These are phyloP conservation scores for Stylonectria norvegica DNA, from an alignment of 2,329 filamentous ascomycete species.

Conservation along the genomic window DNA sequence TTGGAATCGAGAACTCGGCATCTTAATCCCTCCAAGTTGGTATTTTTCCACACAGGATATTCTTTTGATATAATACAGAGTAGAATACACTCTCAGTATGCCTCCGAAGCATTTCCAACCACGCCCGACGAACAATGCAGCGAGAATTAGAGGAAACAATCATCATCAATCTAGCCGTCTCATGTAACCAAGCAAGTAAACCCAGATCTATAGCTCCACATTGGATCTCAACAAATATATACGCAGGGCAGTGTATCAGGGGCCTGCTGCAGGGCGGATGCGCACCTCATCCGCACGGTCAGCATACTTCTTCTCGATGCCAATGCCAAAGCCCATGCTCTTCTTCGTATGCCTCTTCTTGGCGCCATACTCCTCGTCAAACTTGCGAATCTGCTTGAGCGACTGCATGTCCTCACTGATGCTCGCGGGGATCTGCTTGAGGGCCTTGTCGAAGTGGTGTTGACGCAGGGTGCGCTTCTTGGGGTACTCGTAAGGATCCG, in stretches of 20 bases:
- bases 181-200: slow-evolving; percentile 4
- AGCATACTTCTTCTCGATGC: slow-evolving; percentile 32
- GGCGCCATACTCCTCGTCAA: slow-evolving; percentile 93
- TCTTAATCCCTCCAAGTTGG: background rate
- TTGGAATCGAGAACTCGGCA: too few relatives aligned
- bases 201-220: slow-evolving; percentile 1
- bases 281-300: slow-evolving; percentile 44
- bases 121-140: too few relatives aligned
- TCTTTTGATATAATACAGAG: slow-evolving; percentile 16
- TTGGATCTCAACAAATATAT: background rate
- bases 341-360: slow-evolving; percentile 62
- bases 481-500: slow-evolving; percentile 58
- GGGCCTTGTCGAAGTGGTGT: slow-evolving; percentile 78
- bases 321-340: slow-evolving; percentile 57
- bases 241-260: slow-evolving; percentile 6
- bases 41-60: slow-evolving; percentile 8
- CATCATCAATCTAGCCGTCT: slow-evolving; percentile 7
- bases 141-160: too few relatives aligned
- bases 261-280: slow-evolving; percentile 34
- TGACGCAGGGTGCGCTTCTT: slow-evolving; percentile 51
- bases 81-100: slow-evolving; percentile 13
- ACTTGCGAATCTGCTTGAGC: slow-evolving; percentile 82
- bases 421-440: slow-evolving; percentile 85
- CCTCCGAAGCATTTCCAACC: slow-evolving; percentile 5
- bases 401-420: slow-evolving; percentile 92